phyloP scores from a whole-genome alignment of 306 rosid genomes.

The Vigna trinervia region DNA sequence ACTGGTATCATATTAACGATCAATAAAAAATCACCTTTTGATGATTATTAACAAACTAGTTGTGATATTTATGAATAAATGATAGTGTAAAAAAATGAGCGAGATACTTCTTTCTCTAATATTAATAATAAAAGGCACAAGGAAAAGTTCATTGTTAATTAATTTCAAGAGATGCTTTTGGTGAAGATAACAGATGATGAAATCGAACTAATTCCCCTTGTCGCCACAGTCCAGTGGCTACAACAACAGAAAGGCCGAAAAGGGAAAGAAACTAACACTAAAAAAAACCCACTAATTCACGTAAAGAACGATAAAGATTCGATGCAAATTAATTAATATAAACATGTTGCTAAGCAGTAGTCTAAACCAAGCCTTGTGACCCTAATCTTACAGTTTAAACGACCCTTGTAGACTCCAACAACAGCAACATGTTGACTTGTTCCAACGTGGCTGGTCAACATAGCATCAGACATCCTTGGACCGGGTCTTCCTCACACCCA shows the following conservation, averaged over 20 bases:
- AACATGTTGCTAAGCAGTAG: background rate
- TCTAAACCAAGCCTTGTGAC: background rate
- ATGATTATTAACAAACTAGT: no score
- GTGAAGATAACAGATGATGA: slow-evolving; percentile 2
- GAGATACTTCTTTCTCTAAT: no score
- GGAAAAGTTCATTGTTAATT: background rate
- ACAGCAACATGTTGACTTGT: slow-evolving; percentile 29
- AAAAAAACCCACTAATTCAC: background rate
- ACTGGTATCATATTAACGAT: no score
- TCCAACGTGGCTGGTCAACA: slow-evolving; percentile 30
- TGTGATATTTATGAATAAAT: no score
- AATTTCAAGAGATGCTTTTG: background rate
- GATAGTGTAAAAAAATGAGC: no score
- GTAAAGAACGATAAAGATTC: slow-evolving; percentile 21
- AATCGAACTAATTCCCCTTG: slow-evolving; percentile 33
- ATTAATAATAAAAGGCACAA: background rate
- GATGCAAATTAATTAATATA: background rate
- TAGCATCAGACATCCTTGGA: slow-evolving; percentile 32
- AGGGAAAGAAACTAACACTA: background rate
- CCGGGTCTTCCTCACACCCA: slow-evolving; percentile 28
- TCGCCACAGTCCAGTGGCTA: slow-evolving; percentile 25
- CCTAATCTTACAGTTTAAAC: slow-evolving; percentile 19
- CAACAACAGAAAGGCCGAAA: background rate
- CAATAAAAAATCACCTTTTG: no score
- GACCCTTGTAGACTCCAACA: slow-evolving; percentile 21